phyloP scores from a whole-genome alignment of 2,329 filamentous ascomycete species.

The Falciphora oryzae region DNA sequence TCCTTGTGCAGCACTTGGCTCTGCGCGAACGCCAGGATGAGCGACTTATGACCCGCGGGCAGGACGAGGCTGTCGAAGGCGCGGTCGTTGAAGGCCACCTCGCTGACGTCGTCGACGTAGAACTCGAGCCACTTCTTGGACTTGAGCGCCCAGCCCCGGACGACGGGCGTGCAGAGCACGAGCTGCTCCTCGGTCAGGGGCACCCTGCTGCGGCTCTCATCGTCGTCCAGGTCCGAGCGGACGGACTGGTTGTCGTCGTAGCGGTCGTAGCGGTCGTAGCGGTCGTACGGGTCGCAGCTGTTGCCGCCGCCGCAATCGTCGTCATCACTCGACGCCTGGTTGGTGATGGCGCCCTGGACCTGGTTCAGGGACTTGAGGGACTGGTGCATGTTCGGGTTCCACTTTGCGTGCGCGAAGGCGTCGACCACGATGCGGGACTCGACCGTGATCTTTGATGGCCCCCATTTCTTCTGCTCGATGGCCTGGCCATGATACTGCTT shows the following conservation, averaged over 20 bases:
- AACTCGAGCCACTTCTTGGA: conserved; percentile 39
- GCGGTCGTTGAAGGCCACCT: conserved; percentile 38
- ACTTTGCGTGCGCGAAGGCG: conserved; percentile 20
- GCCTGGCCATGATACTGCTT: conserved; percentile 30
- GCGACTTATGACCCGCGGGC: conserved; percentile 16
- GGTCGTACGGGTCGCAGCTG: background rate
- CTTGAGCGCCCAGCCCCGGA: conserved; percentile 39
- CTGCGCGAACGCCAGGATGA: conserved; percentile 17
- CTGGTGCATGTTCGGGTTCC: conserved; percentile 15
- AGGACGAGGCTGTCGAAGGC: conserved; percentile 26
- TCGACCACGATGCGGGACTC: conserved; percentile 27
- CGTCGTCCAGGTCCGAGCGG: conserved; percentile 10
- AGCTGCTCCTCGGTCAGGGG: conserved; percentile 21
- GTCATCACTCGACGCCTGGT: conserved; percentile 13
- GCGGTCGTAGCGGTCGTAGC: conserved; percentile 14
- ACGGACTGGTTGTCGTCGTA: conserved; percentile 14
- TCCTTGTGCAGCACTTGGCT: conserved; percentile 16
- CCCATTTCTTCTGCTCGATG: conserved; percentile 17
- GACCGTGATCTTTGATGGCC: conserved; percentile 15
- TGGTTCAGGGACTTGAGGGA: conserved; percentile 10
- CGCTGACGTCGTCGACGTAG: conserved; percentile 33
- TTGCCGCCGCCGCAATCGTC: conserved; percentile 8
- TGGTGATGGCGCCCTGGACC: conserved; percentile 9
- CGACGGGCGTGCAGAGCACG: conserved; percentile 20
- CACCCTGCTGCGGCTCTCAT: conserved; percentile 9